Evolutionary conservation across 108 stramenopile species (phyloP).

Genomic region (Cylindrotheca fusiformis): DNA sequence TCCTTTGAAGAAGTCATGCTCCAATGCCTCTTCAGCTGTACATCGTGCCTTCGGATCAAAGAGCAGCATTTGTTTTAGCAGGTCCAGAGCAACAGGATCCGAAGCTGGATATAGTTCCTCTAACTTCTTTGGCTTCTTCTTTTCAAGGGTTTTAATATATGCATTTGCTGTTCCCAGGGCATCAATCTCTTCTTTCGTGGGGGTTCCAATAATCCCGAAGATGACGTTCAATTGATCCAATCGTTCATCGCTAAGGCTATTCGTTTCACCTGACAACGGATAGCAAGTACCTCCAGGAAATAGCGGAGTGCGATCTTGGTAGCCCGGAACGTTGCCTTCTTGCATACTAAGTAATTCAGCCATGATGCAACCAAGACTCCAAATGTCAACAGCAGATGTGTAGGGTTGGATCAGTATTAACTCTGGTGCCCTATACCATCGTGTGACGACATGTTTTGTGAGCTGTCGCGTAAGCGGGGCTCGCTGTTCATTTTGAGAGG

Average conservation of each 20-base stretch:
- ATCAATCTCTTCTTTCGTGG: conserved; percentile 78
- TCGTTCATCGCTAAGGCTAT: conserved; percentile 45
- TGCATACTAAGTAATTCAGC: conserved; percentile 92
- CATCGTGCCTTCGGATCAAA: conserved; percentile 91
- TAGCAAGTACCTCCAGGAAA: conserved; percentile 97
- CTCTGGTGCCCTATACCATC: conserved; percentile 99
- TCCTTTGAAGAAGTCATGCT: conserved; percentile 83
- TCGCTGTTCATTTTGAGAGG: too few relatives aligned
- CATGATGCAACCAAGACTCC: conserved; percentile 93
- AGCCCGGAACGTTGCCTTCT: conserved; percentile 86
- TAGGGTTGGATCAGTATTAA: conserved; percentile 95
- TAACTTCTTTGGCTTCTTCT: conserved; percentile 48
- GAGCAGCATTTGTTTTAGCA: conserved; percentile 89
- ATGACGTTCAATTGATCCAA: conserved; percentile 97
- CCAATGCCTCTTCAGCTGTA: conserved; percentile 91
- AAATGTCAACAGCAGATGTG: conserved; percentile 95
- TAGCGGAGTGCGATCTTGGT: conserved; percentile 89
- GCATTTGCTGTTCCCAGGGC: conserved; percentile 73
- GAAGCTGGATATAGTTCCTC: conserved; percentile 75
- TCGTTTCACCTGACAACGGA: conserved; percentile 85
- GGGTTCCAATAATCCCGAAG: conserved; percentile 93
- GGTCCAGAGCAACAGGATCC: conserved; percentile 78
- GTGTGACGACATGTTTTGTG: conserved; percentile 98
- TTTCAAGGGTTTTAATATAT: conserved; percentile 72
- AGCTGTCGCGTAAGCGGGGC: conserved; percentile 80